These are phyloP conservation scores for Melaleuca quinquenervia DNA, from an alignment of 345 rosid genomes.

Conservation along the genomic window DNA sequence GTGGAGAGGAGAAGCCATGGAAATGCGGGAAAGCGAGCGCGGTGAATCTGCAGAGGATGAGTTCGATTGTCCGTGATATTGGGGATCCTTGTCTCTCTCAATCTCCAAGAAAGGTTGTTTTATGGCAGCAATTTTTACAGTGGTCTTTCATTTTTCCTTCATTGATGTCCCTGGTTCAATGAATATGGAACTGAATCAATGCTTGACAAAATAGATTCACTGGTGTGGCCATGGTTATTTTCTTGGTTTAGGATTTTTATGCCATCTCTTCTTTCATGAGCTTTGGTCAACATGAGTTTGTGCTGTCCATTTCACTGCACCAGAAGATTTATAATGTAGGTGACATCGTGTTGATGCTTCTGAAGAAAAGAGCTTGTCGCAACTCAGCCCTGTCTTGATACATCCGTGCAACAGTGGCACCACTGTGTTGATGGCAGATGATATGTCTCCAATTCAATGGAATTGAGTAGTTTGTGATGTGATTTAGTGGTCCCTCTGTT, in stretches of 20 bases:
- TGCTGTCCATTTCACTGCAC: not conserved
- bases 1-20: conserved; percentile 55
- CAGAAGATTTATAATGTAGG: not conserved
- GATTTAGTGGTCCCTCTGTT: not conserved
- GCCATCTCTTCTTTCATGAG: not conserved
- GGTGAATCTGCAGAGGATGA: conserved; percentile 58
- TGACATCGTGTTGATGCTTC: not conserved
- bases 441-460: not conserved
- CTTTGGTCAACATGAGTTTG: not conserved
- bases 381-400: not conserved
- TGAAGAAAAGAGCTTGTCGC: not conserved
- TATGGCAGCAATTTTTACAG: conserved; percentile 30
- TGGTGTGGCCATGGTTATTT: not conserved
- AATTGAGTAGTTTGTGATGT: not conserved
- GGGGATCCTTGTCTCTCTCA: conserved; percentile 80
- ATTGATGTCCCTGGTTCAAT: not conserved
- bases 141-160: not conserved
- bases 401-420: not conserved
- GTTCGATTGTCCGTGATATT: conserved; percentile 67
- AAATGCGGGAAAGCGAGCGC: conserved; percentile 49
- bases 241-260: not conserved
- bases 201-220: not conserved
- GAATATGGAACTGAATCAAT: not conserved
- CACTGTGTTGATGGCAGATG: not conserved
- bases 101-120: conserved; percentile 66